Conservation (phyloP, 495 filamentous ascomycete genomes). For the Immersiella caudata region DNA sequence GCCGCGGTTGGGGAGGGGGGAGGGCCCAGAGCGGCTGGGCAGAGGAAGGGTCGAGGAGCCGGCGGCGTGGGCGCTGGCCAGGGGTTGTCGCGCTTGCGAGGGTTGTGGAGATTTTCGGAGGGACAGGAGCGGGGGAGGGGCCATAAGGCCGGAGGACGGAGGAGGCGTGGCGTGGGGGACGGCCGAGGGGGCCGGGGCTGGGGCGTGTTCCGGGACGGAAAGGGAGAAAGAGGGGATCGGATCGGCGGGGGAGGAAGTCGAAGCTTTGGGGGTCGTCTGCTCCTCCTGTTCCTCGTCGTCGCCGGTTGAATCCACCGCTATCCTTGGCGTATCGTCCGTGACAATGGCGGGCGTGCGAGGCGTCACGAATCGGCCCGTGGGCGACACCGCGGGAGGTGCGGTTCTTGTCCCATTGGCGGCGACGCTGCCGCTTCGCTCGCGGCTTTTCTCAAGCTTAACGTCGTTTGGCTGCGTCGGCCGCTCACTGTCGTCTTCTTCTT, state of each 20-base stretch:
- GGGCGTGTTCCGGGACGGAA: slow-evolving; percentile 34
- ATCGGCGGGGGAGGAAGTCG: slow-evolving; percentile 13
- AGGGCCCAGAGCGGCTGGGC: slow-evolving; percentile 37
- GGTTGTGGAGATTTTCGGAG: slow-evolving; percentile 25
- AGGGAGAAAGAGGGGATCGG: slow-evolving; percentile 47
- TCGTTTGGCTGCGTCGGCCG: background rate
- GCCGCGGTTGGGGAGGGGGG: slow-evolving; percentile 38
- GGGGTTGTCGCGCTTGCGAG: slow-evolving; percentile 27
- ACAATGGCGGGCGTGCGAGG: slow-evolving; percentile 18
- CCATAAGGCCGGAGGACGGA: slow-evolving; percentile 32
- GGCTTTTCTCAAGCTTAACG: background rate
- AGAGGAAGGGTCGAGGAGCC: slow-evolving; percentile 27
- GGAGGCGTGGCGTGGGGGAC: slow-evolving; percentile 21
- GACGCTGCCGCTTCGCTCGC: background rate
- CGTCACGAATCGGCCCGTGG: slow-evolving; percentile 22
- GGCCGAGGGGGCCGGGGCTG: slow-evolving; percentile 26
- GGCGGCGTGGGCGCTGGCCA: slow-evolving; percentile 31
- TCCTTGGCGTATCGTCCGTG: slow-evolving; percentile 11
- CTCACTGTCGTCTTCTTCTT: background rate
- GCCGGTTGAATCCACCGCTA: slow-evolving; percentile 18
- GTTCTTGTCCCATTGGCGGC: slow-evolving; percentile 12
- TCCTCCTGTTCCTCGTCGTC: slow-evolving; percentile 24
- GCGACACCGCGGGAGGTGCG: slow-evolving; percentile 11
- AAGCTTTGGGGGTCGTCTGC: slow-evolving; percentile 50
- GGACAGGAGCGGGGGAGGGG: slow-evolving; percentile 35